Evolutionary conservation across 331 rosid genomes (phyloP).

Genomic region (Dryas integrifolia): DNA sequence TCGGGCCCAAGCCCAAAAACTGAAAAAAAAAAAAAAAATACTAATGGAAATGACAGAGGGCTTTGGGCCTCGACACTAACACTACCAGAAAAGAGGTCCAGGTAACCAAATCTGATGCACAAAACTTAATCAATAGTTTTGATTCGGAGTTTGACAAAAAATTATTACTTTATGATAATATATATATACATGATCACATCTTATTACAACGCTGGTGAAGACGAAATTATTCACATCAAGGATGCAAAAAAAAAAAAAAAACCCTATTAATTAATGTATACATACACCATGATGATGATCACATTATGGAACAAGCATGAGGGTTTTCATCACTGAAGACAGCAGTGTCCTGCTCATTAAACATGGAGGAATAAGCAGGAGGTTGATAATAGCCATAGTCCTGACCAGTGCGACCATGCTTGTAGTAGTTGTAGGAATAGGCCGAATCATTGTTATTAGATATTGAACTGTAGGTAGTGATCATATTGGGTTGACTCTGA

Average conservation of each 20-base stretch:
- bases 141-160: no score
- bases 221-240: neutral
- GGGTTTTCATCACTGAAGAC: conserved; percentile 76
- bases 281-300: neutral
- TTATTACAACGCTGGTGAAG: neutral
- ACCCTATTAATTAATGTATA: no score
- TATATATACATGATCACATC: neutral
- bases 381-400: conserved; percentile 39
- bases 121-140: no score
- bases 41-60: no score
- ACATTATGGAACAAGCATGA: conserved; percentile 68
- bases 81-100: no score
- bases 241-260: no score
- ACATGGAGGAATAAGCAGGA: conserved; percentile 38
- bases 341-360: conserved; percentile 38
- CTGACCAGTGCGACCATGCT: conserved; percentile 33
- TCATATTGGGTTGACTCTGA: neutral
- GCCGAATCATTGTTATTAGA: conserved; percentile 4
- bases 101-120: no score
- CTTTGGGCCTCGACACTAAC: no score
- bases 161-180: no score
- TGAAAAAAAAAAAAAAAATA: no score
- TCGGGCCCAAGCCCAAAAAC: no score
- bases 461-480: conserved; percentile 19
- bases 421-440: conserved; percentile 45